Evolutionary conservation across 768 basidiomycete genomes (phyloP), one percentile per base, ranked within the genome.

Genomic region (Termitomyces sp.): DNA sequence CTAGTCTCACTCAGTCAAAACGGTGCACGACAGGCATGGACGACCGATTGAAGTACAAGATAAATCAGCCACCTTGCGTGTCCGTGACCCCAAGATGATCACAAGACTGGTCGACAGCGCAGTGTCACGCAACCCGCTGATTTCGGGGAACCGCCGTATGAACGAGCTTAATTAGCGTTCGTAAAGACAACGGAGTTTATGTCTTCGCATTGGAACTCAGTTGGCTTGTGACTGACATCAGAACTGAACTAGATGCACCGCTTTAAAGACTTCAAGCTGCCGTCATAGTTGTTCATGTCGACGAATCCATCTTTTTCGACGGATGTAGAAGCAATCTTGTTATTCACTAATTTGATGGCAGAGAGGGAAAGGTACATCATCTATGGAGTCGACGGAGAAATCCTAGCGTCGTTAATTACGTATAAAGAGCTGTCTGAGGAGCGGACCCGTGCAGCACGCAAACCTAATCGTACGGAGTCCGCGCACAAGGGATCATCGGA

Each of bases 41-140:
- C 64, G 48, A 52, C 55, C 48, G 40, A 14, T 8, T 38, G 2
- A 38, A 36, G 64, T 52, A 61, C 61, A 55, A 57, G 59, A 23
- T 30, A 57, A 5, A 38, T 67, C 20, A 57, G 58, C 32, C 66
- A 64, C 41, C 41, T 50, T 14, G 55, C 66, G 33, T 62, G 60
- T 48, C 57, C 60, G 58, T 66, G 46, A 48, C 63, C 12, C 18
- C 14, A 14, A 16, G 14, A 16, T 38, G 12, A 36, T 13, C 35
- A 36, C 38, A 38, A 36, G 10, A 38, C 38, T 38, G 38, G 61
- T 68, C 36, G 65, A 63, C 40, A n/a, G 5, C 18, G 7, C 16
- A 6, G 7, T n/a, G 40, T 7, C 8, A 41, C 40, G 6, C 7
- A 41, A 18, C 40, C n/a, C 41, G 41, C n/a, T 20, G 41, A 43